These are phyloP conservation scores for Ogataea minuta DNA, from an alignment of 805 yeast species.

Conservation along the genomic window DNA sequence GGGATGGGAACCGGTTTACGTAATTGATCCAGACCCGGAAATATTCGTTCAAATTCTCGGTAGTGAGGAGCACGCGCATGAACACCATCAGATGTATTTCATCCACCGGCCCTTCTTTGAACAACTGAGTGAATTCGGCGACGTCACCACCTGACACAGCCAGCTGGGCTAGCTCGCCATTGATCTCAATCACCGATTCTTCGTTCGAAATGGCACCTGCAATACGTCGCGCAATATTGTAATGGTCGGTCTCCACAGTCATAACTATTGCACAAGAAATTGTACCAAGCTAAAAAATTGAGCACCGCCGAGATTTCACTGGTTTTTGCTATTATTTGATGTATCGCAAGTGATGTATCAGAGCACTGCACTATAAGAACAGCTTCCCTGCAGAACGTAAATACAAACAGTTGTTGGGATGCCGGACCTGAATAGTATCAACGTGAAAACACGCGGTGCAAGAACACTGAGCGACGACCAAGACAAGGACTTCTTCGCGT, in stretches of 20 bases:
- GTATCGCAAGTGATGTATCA: constrained; percentile 11
- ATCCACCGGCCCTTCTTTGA: constrained; percentile 6
- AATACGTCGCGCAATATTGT: constrained; percentile 6
- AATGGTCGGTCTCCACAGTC: constrained; percentile 11
- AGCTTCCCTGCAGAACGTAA: not conserved
- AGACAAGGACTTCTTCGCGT: constrained; percentile 3
- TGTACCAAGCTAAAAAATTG: not conserved
- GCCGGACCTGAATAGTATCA: constrained; percentile 13
- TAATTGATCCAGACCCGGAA: constrained; percentile 14
- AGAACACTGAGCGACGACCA: constrained; percentile 4
- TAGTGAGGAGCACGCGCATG: constrained; percentile 5
- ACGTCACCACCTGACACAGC: not conserved
- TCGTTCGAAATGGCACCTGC: constrained; percentile 2
- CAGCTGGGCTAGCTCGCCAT: not conserved
- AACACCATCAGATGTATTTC: constrained; percentile 12
- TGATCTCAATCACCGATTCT: not conserved
- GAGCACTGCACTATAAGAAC: constrained; percentile 5
- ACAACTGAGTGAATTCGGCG: constrained; percentile 4
- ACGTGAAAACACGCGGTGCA: constrained; percentile 8
- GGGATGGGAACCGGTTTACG: constrained; percentile 19
- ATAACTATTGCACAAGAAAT: constrained; percentile 1
- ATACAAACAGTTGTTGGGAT: constrained; percentile 3
- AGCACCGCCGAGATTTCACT: constrained; percentile 1
- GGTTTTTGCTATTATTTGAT: constrained; percentile 1
- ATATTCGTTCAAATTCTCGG: constrained; percentile 9